These are phyloP conservation scores for Mrakia hoshinonis DNA, from an alignment of 768 basidiomycete genomes.

Conservation along the genomic window DNA sequence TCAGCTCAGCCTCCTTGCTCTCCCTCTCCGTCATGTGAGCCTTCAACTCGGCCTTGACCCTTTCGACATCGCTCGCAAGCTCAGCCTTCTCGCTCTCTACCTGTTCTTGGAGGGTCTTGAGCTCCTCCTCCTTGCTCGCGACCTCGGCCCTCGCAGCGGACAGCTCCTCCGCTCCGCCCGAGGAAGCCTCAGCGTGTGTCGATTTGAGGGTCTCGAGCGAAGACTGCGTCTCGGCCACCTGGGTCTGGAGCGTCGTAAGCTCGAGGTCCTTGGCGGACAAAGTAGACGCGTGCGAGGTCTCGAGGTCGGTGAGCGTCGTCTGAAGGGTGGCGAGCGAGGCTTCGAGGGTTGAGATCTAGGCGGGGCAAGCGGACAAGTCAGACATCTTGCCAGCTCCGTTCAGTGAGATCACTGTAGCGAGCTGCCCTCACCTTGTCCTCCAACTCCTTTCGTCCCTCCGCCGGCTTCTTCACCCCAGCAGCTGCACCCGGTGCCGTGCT, in stretches of 20 bases:
- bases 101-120: background rate
- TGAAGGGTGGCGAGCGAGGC: constrained; percentile 1
- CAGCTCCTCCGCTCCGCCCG: background rate
- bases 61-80: background rate
- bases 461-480: constrained; percentile 4
- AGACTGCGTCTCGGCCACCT: background rate
- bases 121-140: constrained; percentile 10
- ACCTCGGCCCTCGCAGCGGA: constrained; percentile 3
- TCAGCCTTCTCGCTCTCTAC: constrained; percentile 1
- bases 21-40: constrained; percentile 9
- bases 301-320: constrained; percentile 13
- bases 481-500: background rate
- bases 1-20: constrained; percentile 5
- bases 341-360: constrained; percentile 17
- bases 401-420: too few species aligned
- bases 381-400: too few species aligned
- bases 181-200: background rate
- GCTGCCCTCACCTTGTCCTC: constrained; percentile 17
- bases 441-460: constrained; percentile 11
- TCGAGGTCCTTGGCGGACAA: background rate
- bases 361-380: background rate
- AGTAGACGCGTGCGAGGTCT: background rate
- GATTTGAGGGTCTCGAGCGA: constrained; percentile 14
- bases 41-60: constrained; percentile 11
- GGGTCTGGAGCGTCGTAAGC: background rate